Conservation (phyloP, 495 filamentous ascomycete species). For the Penicillium silybi region DNA sequence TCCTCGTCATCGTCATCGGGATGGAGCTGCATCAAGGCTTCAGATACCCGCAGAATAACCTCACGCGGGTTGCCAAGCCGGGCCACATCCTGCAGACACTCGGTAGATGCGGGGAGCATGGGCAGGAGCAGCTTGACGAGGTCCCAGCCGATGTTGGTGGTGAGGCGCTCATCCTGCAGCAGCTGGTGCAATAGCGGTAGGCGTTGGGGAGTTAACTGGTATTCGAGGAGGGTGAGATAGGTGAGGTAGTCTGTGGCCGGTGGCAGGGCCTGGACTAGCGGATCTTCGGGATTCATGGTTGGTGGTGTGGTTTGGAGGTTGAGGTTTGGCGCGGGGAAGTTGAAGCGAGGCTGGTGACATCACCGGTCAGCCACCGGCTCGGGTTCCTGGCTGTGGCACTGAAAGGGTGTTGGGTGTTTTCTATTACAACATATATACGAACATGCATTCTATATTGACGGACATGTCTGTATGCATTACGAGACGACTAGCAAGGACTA, state of each 20-base stretch:
- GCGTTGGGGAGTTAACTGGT: constrained; percentile 72
- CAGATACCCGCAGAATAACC: constrained; percentile 84
- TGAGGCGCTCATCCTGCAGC: constrained; percentile 77
- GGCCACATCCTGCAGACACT: constrained; percentile 75
- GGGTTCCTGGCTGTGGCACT: background rate
- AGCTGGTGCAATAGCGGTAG: constrained; percentile 73
- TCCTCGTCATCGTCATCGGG: constrained; percentile 49
- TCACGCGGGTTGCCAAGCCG: constrained; percentile 87
- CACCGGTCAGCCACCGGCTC: background rate
- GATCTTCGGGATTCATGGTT: constrained; percentile 27
- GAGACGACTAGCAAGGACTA: no score
- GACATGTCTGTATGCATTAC: background rate
- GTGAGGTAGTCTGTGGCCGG: constrained; percentile 79
- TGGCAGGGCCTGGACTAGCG: constrained; percentile 52
- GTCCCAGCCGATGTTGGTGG: constrained; percentile 94
- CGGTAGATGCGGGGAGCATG: constrained; percentile 63
- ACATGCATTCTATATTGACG: background rate
- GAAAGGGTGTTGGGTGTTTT: no score
- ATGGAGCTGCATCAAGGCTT: constrained; percentile 60
- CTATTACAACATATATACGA: no score
- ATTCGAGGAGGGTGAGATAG: constrained; percentile 83
- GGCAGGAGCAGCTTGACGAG: constrained; percentile 81
- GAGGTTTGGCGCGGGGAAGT: background rate
- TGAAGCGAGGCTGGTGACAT: constrained; percentile 1
- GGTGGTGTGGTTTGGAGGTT: background rate